These are phyloP conservation scores for Melocanna baccifera DNA, from an alignment of 176 grass and related monocot species.

Conservation along the genomic window DNA sequence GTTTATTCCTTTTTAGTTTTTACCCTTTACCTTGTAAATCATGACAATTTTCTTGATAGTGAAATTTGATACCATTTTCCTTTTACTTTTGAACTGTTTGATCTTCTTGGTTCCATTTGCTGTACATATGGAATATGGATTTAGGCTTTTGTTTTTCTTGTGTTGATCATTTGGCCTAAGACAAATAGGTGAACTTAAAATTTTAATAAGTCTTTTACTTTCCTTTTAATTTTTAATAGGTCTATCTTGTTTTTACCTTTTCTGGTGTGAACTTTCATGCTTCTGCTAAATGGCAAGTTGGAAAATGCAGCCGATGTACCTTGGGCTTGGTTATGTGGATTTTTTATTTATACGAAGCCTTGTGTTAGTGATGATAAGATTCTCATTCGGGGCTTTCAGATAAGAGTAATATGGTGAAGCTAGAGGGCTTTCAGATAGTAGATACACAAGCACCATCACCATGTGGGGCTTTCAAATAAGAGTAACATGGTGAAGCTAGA, in stretches of 20 bases:
- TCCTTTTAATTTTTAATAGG: background rate
- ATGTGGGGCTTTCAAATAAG: background rate
- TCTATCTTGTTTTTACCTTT: background rate
- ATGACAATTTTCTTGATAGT: background rate
- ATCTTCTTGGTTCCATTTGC: constrained; percentile 3
- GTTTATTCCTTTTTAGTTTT: background rate
- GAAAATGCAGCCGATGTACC: background rate
- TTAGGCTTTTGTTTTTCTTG: background rate
- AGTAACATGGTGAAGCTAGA: no score
- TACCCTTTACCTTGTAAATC: background rate
- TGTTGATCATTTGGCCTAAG: background rate
- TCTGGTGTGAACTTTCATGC: background rate
- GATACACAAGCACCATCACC: background rate
- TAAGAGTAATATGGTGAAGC: no score
- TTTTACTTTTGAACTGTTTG: constrained; percentile 12
- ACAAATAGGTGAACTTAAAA: background rate
- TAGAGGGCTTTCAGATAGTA: background rate
- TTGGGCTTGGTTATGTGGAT: background rate
- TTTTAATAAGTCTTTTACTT: background rate
- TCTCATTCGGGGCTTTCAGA: background rate
- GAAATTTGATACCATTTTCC: background rate
- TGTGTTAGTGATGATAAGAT: background rate
- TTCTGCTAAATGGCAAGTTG: background rate
- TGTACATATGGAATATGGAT: background rate
- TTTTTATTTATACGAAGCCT: background rate